Conservation (phyloP, 2,329 filamentous ascomycete species). For the Botryosphaeria dothidea region DNA sequence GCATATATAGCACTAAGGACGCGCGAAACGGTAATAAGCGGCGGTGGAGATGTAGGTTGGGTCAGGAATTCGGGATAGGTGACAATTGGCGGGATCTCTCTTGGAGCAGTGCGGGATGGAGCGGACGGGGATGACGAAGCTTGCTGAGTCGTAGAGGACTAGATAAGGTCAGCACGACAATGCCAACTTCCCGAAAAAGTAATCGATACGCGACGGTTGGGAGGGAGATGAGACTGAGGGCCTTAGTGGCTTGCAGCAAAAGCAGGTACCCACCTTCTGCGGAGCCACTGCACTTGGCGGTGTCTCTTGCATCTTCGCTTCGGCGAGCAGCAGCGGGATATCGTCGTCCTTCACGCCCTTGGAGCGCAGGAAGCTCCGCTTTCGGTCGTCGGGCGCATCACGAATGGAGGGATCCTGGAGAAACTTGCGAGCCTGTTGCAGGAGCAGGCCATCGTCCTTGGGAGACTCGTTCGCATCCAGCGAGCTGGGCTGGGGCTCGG, state of each 20-base stretch:
- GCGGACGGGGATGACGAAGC: not conserved
- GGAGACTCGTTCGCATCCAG: slow-evolving; percentile 7
- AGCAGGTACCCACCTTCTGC: not conserved
- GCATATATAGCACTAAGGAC: slow-evolving; percentile 59
- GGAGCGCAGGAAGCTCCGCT: slow-evolving; percentile 71
- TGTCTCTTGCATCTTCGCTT: slow-evolving; percentile 22
- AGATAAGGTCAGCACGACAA: slow-evolving; percentile 4
- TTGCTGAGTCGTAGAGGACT: slow-evolving; percentile 2
- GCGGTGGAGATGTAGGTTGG: slow-evolving; percentile 59
- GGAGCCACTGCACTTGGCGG: not conserved
- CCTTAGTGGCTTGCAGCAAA: not conserved
- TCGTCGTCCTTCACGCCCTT: slow-evolving; percentile 72
- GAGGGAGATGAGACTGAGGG: not conserved
- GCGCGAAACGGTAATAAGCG: slow-evolving; percentile 58
- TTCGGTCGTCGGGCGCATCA: slow-evolving; percentile 68
- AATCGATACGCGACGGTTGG: not conserved
- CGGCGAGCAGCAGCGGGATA: slow-evolving; percentile 65
- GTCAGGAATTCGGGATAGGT: slow-evolving; percentile 68
- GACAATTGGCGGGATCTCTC: slow-evolving; percentile 61
- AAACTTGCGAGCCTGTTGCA: slow-evolving; percentile 74
- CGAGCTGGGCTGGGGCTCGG: slow-evolving; percentile 23
- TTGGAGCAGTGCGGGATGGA: slow-evolving; percentile 23
- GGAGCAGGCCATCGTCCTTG: slow-evolving; percentile 9
- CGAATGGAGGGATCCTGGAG: slow-evolving; percentile 73
- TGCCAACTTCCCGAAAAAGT: not conserved